phyloP scores from a whole-genome alignment of 306 rosid species.

The Erythrophleum fordii region DNA sequence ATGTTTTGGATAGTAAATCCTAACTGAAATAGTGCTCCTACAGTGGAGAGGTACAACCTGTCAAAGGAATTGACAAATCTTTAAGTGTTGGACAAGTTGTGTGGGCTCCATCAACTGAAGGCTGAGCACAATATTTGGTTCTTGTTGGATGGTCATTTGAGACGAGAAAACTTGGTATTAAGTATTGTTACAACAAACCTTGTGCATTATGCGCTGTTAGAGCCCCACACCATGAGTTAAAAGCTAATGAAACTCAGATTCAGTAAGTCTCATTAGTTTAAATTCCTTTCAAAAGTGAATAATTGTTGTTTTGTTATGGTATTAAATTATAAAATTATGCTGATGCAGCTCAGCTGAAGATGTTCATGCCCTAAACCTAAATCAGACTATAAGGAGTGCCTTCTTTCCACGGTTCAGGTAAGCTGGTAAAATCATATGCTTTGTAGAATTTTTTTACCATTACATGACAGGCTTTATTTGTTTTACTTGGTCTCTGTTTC shows the following conservation, averaged over 20 bases:
- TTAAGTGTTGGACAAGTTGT: slow-evolving; percentile 93
- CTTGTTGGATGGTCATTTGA: slow-evolving; percentile 92
- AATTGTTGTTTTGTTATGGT: slow-evolving; percentile 31
- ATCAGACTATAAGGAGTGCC: slow-evolving; percentile 79
- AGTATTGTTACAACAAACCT: slow-evolving; percentile 86
- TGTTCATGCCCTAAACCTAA: slow-evolving; percentile 54
- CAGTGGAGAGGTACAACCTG: slow-evolving; percentile 83
- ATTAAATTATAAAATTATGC: slow-evolving; percentile 35
- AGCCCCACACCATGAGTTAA: slow-evolving; percentile 57
- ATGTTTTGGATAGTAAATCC: slow-evolving; percentile 6
- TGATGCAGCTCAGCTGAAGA: slow-evolving; percentile 70
- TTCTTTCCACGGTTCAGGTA: slow-evolving; percentile 94
- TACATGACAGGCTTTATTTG: neutral
- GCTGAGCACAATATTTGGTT: slow-evolving; percentile 64
- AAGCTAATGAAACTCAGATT: slow-evolving; percentile 54
- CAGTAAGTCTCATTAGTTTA: slow-evolving; percentile 58
- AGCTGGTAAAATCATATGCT: neutral
- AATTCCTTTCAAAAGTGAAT: slow-evolving; percentile 24
- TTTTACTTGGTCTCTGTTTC: slow-evolving; percentile 16
- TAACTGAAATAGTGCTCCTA: slow-evolving; percentile 31
- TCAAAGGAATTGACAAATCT: slow-evolving; percentile 70
- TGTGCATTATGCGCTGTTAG: slow-evolving; percentile 78
- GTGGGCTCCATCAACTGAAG: slow-evolving; percentile 77
- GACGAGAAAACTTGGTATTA: slow-evolving; percentile 89
- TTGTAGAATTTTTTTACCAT: neutral